phyloP scores from a whole-genome alignment of 352 stramenopile species.

The Thalassiosira sp. region DNA sequence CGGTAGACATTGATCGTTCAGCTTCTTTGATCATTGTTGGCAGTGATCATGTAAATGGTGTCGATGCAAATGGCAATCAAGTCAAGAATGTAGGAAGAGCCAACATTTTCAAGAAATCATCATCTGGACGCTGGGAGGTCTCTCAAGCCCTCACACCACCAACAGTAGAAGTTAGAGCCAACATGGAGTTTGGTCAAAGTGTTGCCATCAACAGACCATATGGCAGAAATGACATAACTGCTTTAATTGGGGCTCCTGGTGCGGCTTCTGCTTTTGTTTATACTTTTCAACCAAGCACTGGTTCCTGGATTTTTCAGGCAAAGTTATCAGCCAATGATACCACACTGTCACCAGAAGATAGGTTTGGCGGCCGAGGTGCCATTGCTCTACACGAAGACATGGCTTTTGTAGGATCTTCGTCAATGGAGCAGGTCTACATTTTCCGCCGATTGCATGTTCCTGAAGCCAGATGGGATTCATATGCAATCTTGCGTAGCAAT shows the following conservation, averaged over 20 bases:
- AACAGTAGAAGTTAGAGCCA: conserved; percentile 25
- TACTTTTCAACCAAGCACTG: conserved; percentile 16
- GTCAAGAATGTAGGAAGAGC: conserved; percentile 57
- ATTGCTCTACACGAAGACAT: conserved; percentile 88
- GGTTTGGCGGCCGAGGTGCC: conserved; percentile 47
- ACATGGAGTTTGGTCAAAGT: conserved; percentile 50
- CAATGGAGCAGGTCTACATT: conserved; percentile 73
- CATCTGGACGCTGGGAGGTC: conserved; percentile 54
- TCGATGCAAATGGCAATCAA: conserved; percentile 40
- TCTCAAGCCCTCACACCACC: conserved; percentile 53
- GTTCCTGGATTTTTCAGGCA: conserved; percentile 35
- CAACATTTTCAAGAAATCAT: conserved; percentile 63
- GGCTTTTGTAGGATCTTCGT: conserved; percentile 88
- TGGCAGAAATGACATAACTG: conserved; percentile 61
- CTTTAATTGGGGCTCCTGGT: conserved; percentile 68
- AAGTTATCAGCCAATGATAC: conserved; percentile 34
- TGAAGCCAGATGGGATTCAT: conserved; percentile 52
- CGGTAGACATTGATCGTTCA: conserved; percentile 53
- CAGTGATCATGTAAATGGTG: conserved; percentile 45
- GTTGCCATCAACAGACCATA: conserved; percentile 69
- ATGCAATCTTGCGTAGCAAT: conserved; percentile 79
- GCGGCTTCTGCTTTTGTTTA: conserved; percentile 50
- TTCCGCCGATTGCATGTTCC: conserved; percentile 70
- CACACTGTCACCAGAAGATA: conserved; percentile 42
- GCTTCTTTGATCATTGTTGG: conserved; percentile 63